A percentile compares a stretch with the other conserved stretches of the same genome.
Conservation (phyloP, 257 asterid species). For the Phtheirospermum japonicum region DNA sequence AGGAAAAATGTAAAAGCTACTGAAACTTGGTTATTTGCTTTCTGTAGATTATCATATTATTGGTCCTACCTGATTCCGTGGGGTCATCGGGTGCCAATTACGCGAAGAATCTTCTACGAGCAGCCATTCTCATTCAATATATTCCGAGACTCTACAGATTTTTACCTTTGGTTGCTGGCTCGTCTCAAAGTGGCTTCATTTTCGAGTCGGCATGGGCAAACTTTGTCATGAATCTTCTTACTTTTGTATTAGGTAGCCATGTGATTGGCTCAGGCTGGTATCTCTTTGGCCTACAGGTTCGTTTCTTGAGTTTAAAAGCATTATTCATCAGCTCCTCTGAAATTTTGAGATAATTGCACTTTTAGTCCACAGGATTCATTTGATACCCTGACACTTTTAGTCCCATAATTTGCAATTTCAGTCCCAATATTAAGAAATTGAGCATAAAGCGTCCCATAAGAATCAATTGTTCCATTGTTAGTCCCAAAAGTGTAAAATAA, state of each 20-base stretch:
- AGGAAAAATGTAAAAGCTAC: too few relatives aligned
- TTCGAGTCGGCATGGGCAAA: slow-evolving; percentile 95
- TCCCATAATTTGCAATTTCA: too few relatives aligned
- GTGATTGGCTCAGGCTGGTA: slow-evolving; percentile 94
- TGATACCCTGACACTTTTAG: too few relatives aligned
- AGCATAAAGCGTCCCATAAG: too few relatives aligned
- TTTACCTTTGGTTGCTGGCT: slow-evolving; percentile 70
- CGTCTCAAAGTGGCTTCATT: slow-evolving; percentile 67
- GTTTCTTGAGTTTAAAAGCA: not conserved
- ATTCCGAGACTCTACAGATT: slow-evolving; percentile 71
- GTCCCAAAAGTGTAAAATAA: too few relatives aligned
- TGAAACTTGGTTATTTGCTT: slow-evolving; percentile 18
- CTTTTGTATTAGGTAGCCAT: slow-evolving; percentile 68
- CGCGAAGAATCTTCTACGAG: slow-evolving; percentile 65
- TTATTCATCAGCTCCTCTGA: too few relatives aligned
- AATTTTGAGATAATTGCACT: not conserved
- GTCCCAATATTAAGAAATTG: too few relatives aligned
- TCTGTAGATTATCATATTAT: slow-evolving; percentile 63
- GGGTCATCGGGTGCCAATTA: slow-evolving; percentile 54
- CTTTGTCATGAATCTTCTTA: slow-evolving; percentile 71
- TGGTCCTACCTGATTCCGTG: slow-evolving; percentile 50
- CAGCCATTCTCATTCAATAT: slow-evolving; percentile 69
- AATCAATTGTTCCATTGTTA: too few relatives aligned
- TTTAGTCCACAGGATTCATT: not conserved
- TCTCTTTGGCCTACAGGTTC: slow-evolving; percentile 84